Evolutionary conservation across 2,329 filamentous ascomycete genomes (phyloP), one percentile per base, ranked within the genome.

Genomic region (Verticillium zaregamsianum): DNA sequence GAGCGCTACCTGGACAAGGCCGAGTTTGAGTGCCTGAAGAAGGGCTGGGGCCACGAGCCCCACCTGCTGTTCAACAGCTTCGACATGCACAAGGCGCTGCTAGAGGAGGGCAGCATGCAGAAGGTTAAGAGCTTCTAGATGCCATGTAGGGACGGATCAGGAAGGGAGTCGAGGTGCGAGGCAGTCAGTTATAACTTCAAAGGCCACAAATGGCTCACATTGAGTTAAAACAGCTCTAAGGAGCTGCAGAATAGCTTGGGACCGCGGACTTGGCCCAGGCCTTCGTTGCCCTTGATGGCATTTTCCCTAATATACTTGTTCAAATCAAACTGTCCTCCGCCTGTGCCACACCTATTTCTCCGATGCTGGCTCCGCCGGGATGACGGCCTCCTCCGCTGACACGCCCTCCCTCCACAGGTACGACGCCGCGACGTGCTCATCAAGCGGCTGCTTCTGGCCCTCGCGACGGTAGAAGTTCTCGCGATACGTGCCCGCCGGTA

Each of bases 21-120:
- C 40, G 93, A 96, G 79, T 91, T 84, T 70, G 91, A 96, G 79
- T 95, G 92, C 73, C 76, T 96, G 74, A 85, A 83, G 75, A 94
- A 92, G 83, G 93, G 92, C 23, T 91, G 89, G 91, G 92, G 91
- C 23, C 92, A 96, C 76, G 90, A 96, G 82, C 93, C 93, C 31
- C 92, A 96, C 75, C 78, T 96, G 72, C 80, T 96, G 65, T 96
- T 88, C 83, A 90, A 96, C 77, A 82, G 84, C 56, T 96, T 96
- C 74, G 91, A 96, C 76, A 91, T 96, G 88, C 93, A 96, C 79
- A 89, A 89, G 82, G 90, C 92, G 66, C 76, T 96, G 63, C 79
- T 86, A 62, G 89, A 93, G 79, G 86, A 94, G 74, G 92, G 92
- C 28, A 95, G 91, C 68, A 96, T 96, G 92, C 78, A 78, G 65